These are phyloP conservation scores for Magnaporthiopsis incrustans DNA, from an alignment of 2,329 filamentous ascomycete genomes.

Conservation along the genomic window DNA sequence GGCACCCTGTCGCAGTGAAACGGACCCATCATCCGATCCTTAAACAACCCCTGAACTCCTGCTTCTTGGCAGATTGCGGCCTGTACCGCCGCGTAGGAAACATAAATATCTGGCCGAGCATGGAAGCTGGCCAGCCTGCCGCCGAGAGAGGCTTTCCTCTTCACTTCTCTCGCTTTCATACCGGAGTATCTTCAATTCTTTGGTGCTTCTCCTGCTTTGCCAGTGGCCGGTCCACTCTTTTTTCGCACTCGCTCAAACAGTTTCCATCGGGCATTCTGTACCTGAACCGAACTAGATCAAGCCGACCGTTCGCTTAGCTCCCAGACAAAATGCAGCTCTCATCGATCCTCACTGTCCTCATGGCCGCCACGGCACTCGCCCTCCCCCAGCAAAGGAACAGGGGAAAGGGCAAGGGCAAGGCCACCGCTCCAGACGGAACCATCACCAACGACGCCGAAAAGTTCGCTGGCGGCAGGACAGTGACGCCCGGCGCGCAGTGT, in stretches of 20 bases:
- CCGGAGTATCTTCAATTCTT: background rate
- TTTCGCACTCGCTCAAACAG: background rate
- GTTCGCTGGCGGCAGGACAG: background rate
- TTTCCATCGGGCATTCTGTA: background rate
- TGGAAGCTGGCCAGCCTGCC: background rate
- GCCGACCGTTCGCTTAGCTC: too few relatives aligned
- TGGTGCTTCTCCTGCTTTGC: background rate
- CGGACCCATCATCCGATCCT: background rate
- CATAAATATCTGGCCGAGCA: background rate
- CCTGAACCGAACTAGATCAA: too few relatives aligned
- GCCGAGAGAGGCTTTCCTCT: background rate
- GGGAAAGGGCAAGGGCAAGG: background rate
- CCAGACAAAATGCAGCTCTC: background rate
- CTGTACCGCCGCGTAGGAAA: background rate
- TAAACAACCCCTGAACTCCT: background rate
- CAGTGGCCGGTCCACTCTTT: background rate
- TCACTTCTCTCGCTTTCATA: background rate
- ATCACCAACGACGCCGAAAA: background rate
- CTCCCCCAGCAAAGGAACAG: background rate
- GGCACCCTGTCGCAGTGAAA: background rate
- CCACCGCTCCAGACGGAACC: background rate
- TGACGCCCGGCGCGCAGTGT: background rate
- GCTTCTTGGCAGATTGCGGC: background rate
- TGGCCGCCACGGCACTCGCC: background rate
- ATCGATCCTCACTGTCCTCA: background rate